Evolutionary conservation across 2,329 filamentous ascomycete genomes (phyloP), one percentile per base, ranked within the genome.

Genomic region (Fusarium tanahbumbuense): DNA sequence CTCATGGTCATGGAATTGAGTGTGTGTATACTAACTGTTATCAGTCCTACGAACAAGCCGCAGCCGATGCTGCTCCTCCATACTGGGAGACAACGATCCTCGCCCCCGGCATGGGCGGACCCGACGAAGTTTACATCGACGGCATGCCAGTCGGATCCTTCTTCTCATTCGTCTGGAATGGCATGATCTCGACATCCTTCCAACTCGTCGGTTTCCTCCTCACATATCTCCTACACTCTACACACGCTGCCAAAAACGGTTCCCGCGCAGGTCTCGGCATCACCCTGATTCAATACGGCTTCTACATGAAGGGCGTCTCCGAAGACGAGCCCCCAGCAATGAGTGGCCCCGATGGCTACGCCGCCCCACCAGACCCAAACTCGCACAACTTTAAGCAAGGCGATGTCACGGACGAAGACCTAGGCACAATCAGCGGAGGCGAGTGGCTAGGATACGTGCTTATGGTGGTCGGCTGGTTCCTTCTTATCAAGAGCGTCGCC

Each of bases 11-110:
- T 20, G 8, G 8, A 30, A n/a, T 40, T 25, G 25, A 11, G 23
- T 45, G 18, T 49, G 4, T 25, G 2, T 27, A 23, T 73, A 73
- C 81, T 84, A 77, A 85, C 78, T 44, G 66, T 50, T 41, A 34
- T 16, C 53, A 98, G 93, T 94, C 95, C 37, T 99, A 99, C 80
- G 96, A 99, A 86, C 95, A 98, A 88, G 96, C 96, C 18, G 96
- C 96, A 5, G 95, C 95, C 44, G 96, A 99, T 80, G 92, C 94
- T 25, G 96, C 96, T 49, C 96, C 96, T 2, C 96, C 96, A 0
- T 99, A 99, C 81, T 99, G 96, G 96, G 96, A 99, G 84, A 99
- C 96, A 8, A 98, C 96, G 0, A 98, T 99, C 71, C 88, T 99
- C 54, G 95, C 94, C 0, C 96, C 96, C 1, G 96, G 95, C 58